Evolutionary conservation across 768 basidiomycete species (phyloP).

Genomic region (Arthromyces matolae): DNA sequence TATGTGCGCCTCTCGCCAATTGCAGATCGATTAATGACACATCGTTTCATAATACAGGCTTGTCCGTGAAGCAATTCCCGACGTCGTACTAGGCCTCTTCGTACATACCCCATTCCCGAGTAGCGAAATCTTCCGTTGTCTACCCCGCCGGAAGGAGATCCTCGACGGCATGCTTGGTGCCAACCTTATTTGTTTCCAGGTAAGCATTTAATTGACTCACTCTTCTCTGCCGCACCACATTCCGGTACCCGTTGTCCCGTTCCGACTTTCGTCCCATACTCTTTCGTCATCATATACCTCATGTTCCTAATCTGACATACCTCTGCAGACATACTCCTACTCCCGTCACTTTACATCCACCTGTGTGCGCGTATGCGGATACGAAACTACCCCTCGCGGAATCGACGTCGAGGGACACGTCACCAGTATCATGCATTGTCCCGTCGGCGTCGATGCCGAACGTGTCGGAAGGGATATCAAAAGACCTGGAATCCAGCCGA

Average conservation of each 20-base stretch:
- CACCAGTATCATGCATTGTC: constrained; percentile 81
- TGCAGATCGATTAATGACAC: background rate
- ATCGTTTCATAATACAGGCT: constrained; percentile 36
- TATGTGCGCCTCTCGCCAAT: too few species aligned
- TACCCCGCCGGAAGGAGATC: constrained; percentile 90
- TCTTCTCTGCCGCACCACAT: background rate
- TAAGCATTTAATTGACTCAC: constrained; percentile 23
- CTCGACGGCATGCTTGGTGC: constrained; percentile 98
- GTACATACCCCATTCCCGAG: constrained; percentile 98
- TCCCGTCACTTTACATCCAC: constrained; percentile 92
- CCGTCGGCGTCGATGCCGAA: constrained; percentile 93
- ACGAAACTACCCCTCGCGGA: constrained; percentile 67
- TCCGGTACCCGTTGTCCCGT: too few species aligned
- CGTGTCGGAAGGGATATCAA: constrained; percentile 79
- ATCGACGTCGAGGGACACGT: constrained; percentile 90
- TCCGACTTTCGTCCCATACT: background rate
- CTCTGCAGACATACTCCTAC: constrained; percentile 92
- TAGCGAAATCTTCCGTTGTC: constrained; percentile 91
- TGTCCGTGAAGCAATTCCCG: constrained; percentile 65
- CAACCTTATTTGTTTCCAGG: constrained; percentile 94
- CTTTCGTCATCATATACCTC: background rate
- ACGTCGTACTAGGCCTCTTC: constrained; percentile 83
- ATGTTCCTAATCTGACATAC: background rate
- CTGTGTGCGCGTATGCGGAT: constrained; percentile 94
- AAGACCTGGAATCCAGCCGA: constrained; percentile 83